phyloP scores from a whole-genome alignment of 345 rosid genomes.

The Brassica rapa region DNA sequence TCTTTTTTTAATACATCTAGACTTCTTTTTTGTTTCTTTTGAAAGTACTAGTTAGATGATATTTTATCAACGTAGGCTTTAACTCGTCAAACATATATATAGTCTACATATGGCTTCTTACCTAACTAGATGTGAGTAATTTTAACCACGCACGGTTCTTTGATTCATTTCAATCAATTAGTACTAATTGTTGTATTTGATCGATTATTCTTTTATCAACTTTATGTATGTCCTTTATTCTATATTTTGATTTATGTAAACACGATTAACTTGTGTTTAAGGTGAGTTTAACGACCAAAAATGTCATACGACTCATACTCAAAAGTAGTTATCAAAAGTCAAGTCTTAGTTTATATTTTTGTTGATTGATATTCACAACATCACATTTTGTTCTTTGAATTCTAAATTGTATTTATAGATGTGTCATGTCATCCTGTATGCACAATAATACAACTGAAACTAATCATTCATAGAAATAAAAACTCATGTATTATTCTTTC shows the following conservation, averaged over 20 bases:
- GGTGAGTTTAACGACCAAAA: not conserved
- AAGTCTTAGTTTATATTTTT: constrained; percentile 20
- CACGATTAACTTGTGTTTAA: constrained; percentile 27
- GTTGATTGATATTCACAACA: not conserved
- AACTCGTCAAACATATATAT: constrained; percentile 24
- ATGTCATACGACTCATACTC: not conserved
- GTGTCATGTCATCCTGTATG: constrained; percentile 4
- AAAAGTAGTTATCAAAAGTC: constrained; percentile 4
- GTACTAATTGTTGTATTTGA: constrained; percentile 1
- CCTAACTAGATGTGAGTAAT: constrained; percentile 32
- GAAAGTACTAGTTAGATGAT: constrained; percentile 21
- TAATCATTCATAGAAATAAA: not conserved
- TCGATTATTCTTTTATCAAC: constrained; percentile 6
- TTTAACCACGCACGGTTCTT: constrained; percentile 35
- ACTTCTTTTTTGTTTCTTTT: not conserved
- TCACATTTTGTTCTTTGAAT: constrained; percentile 1
- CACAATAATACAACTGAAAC: not conserved
- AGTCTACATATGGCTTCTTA: constrained; percentile 30
- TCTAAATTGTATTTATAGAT: not conserved
- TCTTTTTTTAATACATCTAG: constrained; percentile 17
- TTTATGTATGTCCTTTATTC: constrained; percentile 13
- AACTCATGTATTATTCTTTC: not conserved
- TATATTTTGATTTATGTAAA: constrained; percentile 10
- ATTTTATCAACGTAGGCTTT: constrained; percentile 8
- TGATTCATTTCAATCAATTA: constrained; percentile 7